These are phyloP conservation scores for Termitomyces sp. DNA, from an alignment of 768 basidiomycete genomes.

Conservation along the genomic window DNA sequence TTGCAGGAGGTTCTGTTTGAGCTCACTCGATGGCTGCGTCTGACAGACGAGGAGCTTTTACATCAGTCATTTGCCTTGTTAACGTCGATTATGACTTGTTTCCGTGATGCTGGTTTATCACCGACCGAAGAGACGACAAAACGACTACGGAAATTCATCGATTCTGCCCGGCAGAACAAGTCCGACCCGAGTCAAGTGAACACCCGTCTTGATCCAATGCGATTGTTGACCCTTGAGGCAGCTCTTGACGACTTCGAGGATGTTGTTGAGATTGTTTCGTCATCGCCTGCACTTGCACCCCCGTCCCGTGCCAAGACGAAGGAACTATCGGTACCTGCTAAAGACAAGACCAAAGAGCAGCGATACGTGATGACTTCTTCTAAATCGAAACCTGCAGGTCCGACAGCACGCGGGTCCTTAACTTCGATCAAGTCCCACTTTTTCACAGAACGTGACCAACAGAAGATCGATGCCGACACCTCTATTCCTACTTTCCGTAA, in stretches of 20 bases:
- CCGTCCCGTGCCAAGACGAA: constrained; percentile 4
- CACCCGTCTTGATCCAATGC: constrained; percentile 51
- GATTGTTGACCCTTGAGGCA: constrained; percentile 62
- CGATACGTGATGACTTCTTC: constrained; percentile 10
- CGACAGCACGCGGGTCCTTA: constrained; percentile 3
- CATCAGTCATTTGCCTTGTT: constrained; percentile 85
- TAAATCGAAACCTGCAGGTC: constrained; percentile 7
- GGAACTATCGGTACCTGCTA: not conserved
- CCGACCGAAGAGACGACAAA: constrained; percentile 53
- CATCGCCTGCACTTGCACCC: constrained; percentile 27
- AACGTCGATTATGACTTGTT: constrained; percentile 71
- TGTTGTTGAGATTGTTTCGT: constrained; percentile 51
- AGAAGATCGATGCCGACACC: constrained; percentile 28
- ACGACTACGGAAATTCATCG: constrained; percentile 63
- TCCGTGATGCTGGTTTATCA: constrained; percentile 52
- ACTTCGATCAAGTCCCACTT: constrained; percentile 18
- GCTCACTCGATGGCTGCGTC: constrained; percentile 80
- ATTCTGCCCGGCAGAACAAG: constrained; percentile 45
- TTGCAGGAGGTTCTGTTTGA: constrained; percentile 77
- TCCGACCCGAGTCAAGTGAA: constrained; percentile 33
- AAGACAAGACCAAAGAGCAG: constrained; percentile 8
- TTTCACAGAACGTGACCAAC: constrained; percentile 22
- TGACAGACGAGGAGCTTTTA: constrained; percentile 89
- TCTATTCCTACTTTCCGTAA: constrained; percentile 40
- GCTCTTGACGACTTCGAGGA: constrained; percentile 58